Conservation (phyloP, 1,139 yeast species). For the Magnusiomyces paraingens region DNA sequence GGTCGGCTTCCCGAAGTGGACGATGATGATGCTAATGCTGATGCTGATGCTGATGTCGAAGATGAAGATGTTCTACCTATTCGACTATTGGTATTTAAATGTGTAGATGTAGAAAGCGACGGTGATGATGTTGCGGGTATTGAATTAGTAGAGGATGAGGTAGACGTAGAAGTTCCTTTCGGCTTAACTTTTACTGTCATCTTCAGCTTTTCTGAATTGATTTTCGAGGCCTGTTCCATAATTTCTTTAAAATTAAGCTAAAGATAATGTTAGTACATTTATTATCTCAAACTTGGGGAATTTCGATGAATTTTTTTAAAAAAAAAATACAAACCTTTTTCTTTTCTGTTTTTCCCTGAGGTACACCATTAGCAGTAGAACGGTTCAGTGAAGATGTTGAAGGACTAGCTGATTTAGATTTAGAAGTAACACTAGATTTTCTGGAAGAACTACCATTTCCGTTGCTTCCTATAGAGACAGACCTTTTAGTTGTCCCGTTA, state of each 20-base stretch:
- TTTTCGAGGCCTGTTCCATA: slow-evolving; percentile 34
- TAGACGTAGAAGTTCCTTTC: slow-evolving; percentile 8
- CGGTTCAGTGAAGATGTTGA: not conserved
- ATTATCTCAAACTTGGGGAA: slow-evolving; percentile 16
- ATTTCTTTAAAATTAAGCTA: slow-evolving; percentile 34
- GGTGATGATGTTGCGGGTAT: slow-evolving; percentile 4
- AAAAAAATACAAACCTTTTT: slow-evolving; percentile 4
- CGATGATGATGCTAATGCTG: not conserved
- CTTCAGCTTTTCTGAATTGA: slow-evolving; percentile 33
- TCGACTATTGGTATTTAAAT: not conserved
- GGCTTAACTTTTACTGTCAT: slow-evolving; percentile 30
- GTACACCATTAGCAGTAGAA: not conserved
- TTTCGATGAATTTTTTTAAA: not conserved
- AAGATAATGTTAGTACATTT: slow-evolving; percentile 4
- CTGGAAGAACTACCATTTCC: slow-evolving; percentile 6
- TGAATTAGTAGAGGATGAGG: not conserved
- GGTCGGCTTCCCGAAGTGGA: too few relatives aligned
- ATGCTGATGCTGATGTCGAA: not conserved
- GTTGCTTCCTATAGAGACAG: not conserved
- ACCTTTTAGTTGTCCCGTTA: slow-evolving; percentile 12
- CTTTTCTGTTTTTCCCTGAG: slow-evolving; percentile 1
- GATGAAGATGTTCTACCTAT: not conserved
- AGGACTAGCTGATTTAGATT: slow-evolving; percentile 1
- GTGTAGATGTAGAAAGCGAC: slow-evolving; percentile 6
- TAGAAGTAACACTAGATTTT: slow-evolving; percentile 6